Evolutionary conservation across 1,284 basidiomycete genomes (phyloP), one percentile per base, ranked within the genome.

Genomic region (Puccinia coronata): DNA sequence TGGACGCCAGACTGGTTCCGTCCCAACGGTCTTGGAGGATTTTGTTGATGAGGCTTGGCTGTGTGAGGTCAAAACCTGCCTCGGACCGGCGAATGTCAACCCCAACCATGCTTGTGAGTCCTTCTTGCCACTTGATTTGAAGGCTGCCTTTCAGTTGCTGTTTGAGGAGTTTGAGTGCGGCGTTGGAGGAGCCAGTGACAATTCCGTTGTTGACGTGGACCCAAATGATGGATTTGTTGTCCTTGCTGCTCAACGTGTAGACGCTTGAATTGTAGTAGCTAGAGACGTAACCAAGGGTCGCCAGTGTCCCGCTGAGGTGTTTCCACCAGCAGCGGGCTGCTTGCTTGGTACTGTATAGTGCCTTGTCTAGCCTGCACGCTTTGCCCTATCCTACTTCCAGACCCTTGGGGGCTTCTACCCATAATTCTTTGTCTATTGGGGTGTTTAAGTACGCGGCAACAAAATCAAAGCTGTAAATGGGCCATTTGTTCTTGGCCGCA

Each of bases 271-370:
- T 16, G 6, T n/a, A n/a, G n/a, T n/a, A n/a, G n/a, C n/a, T n/a
- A n/a, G n/a, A n/a, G n/a, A n/a, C n/a, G 28, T 36, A 69, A 43
- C 47, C 65, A 1, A 69, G 65, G 16, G n/a, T 12, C 8, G n/a
- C 6, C 6, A 69, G 47, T 20, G 23, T 36, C 11, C n/a, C 23
- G 9, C 23, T 47, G 2, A 69, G n/a, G 28, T 69, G 39, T 43
- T 36, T 20, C 65, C 65, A 69, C 65, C 65, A 69, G 34, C 65
- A 69, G 28, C 47, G 14, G 3, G 65, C 47, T 9, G 65, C 65
- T 43, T 69, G 39, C 28, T 69, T 69, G 4, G 39, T 69, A 6
- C 65, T 28, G 18, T 69, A 69, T 1, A 69, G 28, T 5, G 65
- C 65, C 20, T 43, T 69, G 6, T 69, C 9, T 1, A 69, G 47